Conservation (phyloP, 2,329 filamentous ascomycete genomes). For the Byssochlamys sp. region DNA sequence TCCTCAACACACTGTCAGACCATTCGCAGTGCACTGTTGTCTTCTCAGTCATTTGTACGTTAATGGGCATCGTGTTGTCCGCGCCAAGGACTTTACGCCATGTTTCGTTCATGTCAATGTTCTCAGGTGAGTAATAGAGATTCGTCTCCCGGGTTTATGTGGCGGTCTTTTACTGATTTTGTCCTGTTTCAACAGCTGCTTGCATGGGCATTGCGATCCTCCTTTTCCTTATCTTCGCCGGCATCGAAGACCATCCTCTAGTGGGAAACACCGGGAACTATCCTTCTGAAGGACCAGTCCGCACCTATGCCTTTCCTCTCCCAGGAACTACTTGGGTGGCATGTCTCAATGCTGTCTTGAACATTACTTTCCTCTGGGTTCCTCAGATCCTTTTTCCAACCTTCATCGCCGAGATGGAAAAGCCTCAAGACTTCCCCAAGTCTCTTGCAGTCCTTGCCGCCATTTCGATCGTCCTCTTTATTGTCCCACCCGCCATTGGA, state of each 20-base stretch:
- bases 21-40: slow-evolving; percentile 42
- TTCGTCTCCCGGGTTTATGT: not conserved
- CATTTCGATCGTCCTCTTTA: slow-evolving; percentile 41
- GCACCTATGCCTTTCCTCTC: slow-evolving; percentile 40
- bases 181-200: slow-evolving; percentile 19
- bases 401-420: slow-evolving; percentile 44
- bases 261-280: slow-evolving; percentile 41
- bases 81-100: slow-evolving; percentile 38
- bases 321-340: slow-evolving; percentile 39
- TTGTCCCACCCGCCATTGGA: slow-evolving; percentile 41
- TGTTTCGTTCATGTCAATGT: slow-evolving; percentile 44
- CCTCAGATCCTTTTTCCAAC: slow-evolving; percentile 45
- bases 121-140: slow-evolving; percentile 23
- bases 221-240: slow-evolving; percentile 42
- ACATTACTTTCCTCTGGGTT: slow-evolving; percentile 43
- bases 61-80: slow-evolving; percentile 42
- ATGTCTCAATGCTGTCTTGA: slow-evolving; percentile 43
- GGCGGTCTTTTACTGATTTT: not conserved
- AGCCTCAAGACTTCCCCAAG: slow-evolving; percentile 44
- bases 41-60: slow-evolving; percentile 37
- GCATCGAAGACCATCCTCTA: slow-evolving; percentile 36
- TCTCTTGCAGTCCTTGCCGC: slow-evolving; percentile 37
- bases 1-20: slow-evolving; percentile 41
- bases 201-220: slow-evolving; percentile 43
- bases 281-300: slow-evolving; percentile 35